phyloP scores from a whole-genome alignment of 495 filamentous ascomycete species.

The Penicillium parvum region DNA sequence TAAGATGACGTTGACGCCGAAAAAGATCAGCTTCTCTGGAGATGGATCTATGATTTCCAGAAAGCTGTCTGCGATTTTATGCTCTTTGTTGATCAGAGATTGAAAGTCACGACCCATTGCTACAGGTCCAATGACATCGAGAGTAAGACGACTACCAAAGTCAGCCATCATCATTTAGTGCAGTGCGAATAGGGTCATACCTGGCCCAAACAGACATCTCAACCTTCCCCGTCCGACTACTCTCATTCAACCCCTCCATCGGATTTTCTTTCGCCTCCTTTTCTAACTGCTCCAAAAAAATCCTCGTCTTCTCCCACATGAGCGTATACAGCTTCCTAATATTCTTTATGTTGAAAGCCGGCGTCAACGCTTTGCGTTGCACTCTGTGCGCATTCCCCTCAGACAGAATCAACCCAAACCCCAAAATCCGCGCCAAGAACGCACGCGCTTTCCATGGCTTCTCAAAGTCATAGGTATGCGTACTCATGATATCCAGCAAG shows the following conservation, averaged over 20 bases:
- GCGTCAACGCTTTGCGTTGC: slow-evolving; percentile 74
- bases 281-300: slow-evolving; percentile 35
- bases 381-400: slow-evolving; percentile 73
- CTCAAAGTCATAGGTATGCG: slow-evolving; percentile 50
- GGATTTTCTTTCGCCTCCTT: slow-evolving; percentile 36
- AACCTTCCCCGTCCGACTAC: slow-evolving; percentile 46
- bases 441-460: slow-evolving; percentile 43
- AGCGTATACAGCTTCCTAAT: slow-evolving; percentile 75
- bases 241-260: slow-evolving; percentile 34
- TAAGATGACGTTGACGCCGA: slow-evolving; percentile 44
- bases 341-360: slow-evolving; percentile 78
- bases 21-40: slow-evolving; percentile 42
- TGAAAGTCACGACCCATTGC: slow-evolving; percentile 79
- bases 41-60: slow-evolving; percentile 48
- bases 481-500: slow-evolving; percentile 53
- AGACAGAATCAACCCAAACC: slow-evolving; percentile 71
- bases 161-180: not conserved
- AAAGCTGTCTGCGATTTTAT: slow-evolving; percentile 67
- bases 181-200: slow-evolving; percentile 13
- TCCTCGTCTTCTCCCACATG: slow-evolving; percentile 65
- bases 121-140: slow-evolving; percentile 83
- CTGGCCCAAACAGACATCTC: slow-evolving; percentile 67
- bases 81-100: slow-evolving; percentile 59
- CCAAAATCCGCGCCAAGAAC: slow-evolving; percentile 64
- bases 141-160: slow-evolving; percentile 54